Conservation (phyloP, 345 rosid species). For the Hibiscus mutabilis region DNA sequence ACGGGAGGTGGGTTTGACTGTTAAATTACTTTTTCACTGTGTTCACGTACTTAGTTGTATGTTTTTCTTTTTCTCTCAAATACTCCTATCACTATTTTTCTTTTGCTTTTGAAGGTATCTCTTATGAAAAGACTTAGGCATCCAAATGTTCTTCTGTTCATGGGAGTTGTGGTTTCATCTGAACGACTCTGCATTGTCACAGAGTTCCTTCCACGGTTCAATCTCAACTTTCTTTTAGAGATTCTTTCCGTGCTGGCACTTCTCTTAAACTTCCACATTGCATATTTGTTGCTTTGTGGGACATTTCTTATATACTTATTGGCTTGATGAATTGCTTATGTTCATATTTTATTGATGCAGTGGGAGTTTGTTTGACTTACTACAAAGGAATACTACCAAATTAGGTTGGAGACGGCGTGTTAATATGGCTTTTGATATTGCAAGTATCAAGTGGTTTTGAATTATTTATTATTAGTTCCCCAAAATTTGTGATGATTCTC, state of each 20-base stretch:
- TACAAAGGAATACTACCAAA: slow-evolving; percentile 68
- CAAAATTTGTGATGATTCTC: neutral
- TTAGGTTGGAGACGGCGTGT: slow-evolving; percentile 87
- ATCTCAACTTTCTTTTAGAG: slow-evolving; percentile 16
- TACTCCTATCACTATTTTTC: slow-evolving; percentile 4
- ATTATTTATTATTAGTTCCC: neutral
- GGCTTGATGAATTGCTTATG: slow-evolving; percentile 6
- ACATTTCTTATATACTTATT: neutral
- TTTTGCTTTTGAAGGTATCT: slow-evolving; percentile 48
- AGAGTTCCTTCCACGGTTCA: slow-evolving; percentile 97
- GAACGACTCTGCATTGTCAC: slow-evolving; percentile 93
- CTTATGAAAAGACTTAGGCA: slow-evolving; percentile 96
- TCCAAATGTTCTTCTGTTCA: slow-evolving; percentile 87
- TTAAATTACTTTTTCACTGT: neutral
- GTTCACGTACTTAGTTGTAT: neutral
- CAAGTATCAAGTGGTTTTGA: slow-evolving; percentile 31
- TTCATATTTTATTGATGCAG: slow-evolving; percentile 37
- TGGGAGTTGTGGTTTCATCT: slow-evolving; percentile 95
- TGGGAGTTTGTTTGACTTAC: slow-evolving; percentile 89
- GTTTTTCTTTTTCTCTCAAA: neutral
- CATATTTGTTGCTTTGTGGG: neutral
- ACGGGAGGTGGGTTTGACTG: slow-evolving; percentile 59
- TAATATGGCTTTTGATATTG: slow-evolving; percentile 85
- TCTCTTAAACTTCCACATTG: neutral
- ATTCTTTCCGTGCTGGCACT: neutral